A percentile compares a stretch with the other conserved stretches of the same genome.
phyloP scores from a whole-genome alignment of 306 rosid species.

The Pyrus bretschneideri region DNA sequence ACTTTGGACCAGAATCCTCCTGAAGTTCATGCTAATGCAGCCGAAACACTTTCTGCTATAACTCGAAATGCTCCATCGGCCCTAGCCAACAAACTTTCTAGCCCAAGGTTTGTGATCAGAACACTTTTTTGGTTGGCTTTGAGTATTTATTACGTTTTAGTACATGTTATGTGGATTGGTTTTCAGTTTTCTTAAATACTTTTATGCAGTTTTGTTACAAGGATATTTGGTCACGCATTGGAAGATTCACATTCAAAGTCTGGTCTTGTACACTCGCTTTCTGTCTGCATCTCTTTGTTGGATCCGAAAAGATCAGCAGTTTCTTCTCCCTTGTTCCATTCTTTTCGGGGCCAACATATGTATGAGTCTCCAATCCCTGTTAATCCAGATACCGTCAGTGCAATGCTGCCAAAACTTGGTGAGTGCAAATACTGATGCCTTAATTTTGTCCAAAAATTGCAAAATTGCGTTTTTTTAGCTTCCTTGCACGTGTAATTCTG shows the following conservation, averaged over 20 bases:
- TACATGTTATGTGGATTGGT: background rate
- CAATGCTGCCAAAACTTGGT: conserved; percentile 90
- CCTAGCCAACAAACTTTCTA: conserved; percentile 78
- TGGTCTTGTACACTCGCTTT: conserved; percentile 80
- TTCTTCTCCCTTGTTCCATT: conserved; percentile 66
- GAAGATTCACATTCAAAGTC: conserved; percentile 80
- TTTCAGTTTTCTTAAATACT: conserved; percentile 8
- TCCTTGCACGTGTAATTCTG: background rate
- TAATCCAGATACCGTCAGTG: conserved; percentile 72
- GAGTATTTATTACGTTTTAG: background rate
- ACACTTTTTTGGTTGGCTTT: background rate
- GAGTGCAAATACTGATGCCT: conserved; percentile 17
- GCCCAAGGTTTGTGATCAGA: conserved; percentile 69
- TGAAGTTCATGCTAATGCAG: conserved; percentile 92
- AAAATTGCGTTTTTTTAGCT: background rate
- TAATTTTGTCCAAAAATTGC: background rate
- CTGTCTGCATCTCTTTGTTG: conserved; percentile 91
- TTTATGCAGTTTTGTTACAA: conserved; percentile 69
- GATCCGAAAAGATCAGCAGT: conserved; percentile 78
- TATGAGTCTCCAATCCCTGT: conserved; percentile 73
- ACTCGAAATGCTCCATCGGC: conserved; percentile 84
- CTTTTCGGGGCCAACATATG: conserved; percentile 84
- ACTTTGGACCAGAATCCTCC: conserved; percentile 64
- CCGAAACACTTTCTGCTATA: conserved; percentile 87
- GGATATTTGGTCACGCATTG: conserved; percentile 79